phyloP scores from a whole-genome alignment of 768 basidiomycete genomes.

The Mycena albidolilacea region DNA sequence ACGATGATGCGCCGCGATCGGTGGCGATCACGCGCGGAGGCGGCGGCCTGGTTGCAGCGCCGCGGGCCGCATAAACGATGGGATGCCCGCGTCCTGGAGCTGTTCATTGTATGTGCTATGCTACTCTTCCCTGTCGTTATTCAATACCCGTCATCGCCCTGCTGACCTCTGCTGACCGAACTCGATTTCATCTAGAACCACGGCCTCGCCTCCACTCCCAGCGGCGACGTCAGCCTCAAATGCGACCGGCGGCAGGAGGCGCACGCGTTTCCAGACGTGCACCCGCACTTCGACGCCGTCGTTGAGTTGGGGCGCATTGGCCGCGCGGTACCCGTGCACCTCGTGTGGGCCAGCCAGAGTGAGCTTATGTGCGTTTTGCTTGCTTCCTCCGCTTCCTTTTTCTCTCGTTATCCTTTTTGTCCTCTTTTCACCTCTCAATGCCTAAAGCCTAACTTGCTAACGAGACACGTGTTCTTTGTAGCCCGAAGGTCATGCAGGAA shows the following conservation, averaged over 20 bases:
- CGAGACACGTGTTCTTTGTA: constrained; percentile 34
- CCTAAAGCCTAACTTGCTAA: not conserved
- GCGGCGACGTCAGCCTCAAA: constrained; percentile 54
- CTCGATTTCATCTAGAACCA: constrained; percentile 18
- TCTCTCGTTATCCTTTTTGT: not conserved
- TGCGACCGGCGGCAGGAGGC: constrained; percentile 63
- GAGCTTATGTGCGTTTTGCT: constrained; percentile 58
- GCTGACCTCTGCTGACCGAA: not conserved
- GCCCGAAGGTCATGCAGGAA: constrained; percentile 61
- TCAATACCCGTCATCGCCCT: not conserved
- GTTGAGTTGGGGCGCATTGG: constrained; percentile 51
- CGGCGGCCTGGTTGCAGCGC: constrained; percentile 43
- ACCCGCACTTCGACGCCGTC: constrained; percentile 60
- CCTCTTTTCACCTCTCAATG: constrained; percentile 7
- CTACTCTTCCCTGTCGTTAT: not conserved
- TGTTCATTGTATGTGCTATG: constrained; percentile 45
- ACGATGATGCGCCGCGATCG: constrained; percentile 44
- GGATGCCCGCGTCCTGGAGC: constrained; percentile 47
- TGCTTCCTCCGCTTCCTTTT: not conserved
- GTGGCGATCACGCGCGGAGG: constrained; percentile 48
- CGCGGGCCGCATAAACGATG: constrained; percentile 49
- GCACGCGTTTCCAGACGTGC: constrained; percentile 58
- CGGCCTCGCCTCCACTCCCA: constrained; percentile 35
- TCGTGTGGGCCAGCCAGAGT: constrained; percentile 63
- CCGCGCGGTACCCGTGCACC: constrained; percentile 56